Evolutionary conservation across 2,329 filamentous ascomycete genomes (phyloP), one percentile per base, ranked within the genome.

Genomic region (Penicillium capsulatum): DNA sequence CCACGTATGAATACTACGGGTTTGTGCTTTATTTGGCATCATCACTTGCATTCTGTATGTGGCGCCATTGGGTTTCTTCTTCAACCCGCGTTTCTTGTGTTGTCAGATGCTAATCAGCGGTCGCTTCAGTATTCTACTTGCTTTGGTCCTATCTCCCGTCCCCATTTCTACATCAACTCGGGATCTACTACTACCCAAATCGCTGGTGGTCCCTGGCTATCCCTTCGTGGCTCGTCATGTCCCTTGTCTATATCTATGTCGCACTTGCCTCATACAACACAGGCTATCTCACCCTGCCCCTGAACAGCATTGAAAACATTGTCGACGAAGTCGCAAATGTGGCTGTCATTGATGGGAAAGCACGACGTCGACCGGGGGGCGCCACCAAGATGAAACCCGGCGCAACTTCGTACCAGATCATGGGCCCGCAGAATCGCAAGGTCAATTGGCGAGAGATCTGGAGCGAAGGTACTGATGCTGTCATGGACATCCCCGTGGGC

Each of bases 1-100:
- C 92, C n/a, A 98, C 92, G 0, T 97, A 98, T 70, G 92, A 98
- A 64, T 98, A 97, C 77, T 97, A 97, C 64, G 92, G 92, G 62
- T 98, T 98, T 68, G 91, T 94, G 38, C 78, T 98, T 34, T 97
- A 98, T 70, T 77, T 98, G 27, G 87, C 91, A 60, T 90, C 84
- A 47, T 87, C 83, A 15, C 73, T 92, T 36, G 81, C 81, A 2
- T 97, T 97, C 62, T 72, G 84, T 60, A 74, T 79, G 58, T 84
- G 26, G 20, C 7, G 7, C 4, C 11, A 28, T n/a, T 11, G 6
- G 6, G 10, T 7, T 14, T 28, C 11, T 28, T 28, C 26, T 14
- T 28, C 26, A 5, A 14, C 26, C 6, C 26, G n/a, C n/a, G n/a
- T n/a, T n/a, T n/a, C n/a, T n/a, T n/a, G n/a, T n/a, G n/a, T n/a